Base-by-base conservation (phyloP, 2,329 filamentous ascomycete genomes). In the Metarhizium brunneum region DNA sequence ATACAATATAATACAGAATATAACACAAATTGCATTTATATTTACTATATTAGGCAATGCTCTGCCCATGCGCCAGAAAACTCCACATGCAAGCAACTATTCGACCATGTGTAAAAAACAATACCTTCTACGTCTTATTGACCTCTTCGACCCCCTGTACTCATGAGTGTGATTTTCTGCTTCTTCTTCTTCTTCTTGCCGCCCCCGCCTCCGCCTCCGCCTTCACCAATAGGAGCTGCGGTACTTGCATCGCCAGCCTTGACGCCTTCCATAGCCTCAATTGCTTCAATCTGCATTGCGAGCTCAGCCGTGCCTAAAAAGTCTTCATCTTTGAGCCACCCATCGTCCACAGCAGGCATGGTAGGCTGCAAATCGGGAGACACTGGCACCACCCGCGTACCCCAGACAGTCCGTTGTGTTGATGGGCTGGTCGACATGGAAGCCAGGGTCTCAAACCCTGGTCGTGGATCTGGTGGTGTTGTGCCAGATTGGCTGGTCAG, bases 361-460 rank as follows among this genome's bases (percentile, higher is more conserved):
- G 71, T 58, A 2, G 77, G 67, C 32, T 70, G 70, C 32, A 83
- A 64, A 11, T 81, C 78, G 2, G 85, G 83, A 3, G 83, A 85
- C 1, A 73, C 73, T 0, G 83, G 74, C 2, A 95, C 73, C 0
- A 81, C 83, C 3, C 82, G 78, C 0, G 92, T 97, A n/a, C 92
- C 92, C 92, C 92, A 97, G 0, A 97, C 90, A 0, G 92, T 97
- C 59, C 84, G 85, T 45, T 82, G 76, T 0, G 84, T 82, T 6
- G 83, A 85, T 0, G 92, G 91, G 59, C 88, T 95, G 1, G 88
- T 92, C 4, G 90, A 92, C 62, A 92, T 85, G 1, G 85, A 86
- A 0, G 88, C 87, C 25, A 95, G 72, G 2, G 83, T 82, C 38
- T 80, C 80, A 63, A 90, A 90, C 0, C 81, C 83, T 13, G 78